Conservation (phyloP, 805 yeast genomes). For the Candida boidinii region DNA sequence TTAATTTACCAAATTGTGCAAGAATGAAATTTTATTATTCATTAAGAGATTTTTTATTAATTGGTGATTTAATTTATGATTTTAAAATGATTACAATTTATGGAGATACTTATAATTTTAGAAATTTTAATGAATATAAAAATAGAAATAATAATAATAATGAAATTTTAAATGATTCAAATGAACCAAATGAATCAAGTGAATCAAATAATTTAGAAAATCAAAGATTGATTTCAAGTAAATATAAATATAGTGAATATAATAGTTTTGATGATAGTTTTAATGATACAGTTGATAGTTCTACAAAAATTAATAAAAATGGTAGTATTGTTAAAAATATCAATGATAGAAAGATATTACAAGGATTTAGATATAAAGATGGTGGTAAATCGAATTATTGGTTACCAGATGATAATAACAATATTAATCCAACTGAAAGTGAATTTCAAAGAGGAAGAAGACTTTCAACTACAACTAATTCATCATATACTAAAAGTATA, state of each 20-base stretch:
- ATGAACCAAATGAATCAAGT: no score
- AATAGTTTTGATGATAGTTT: no score
- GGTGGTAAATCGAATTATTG: slow-evolving; percentile 81
- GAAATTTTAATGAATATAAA: slow-evolving; percentile 75
- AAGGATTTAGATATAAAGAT: slow-evolving; percentile 74
- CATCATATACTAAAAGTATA: no score
- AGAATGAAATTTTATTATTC: slow-evolving; percentile 58
- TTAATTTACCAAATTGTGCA: slow-evolving; percentile 58
- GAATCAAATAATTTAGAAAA: no score
- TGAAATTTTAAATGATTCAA: slow-evolving; percentile 13
- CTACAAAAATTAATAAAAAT: no score
- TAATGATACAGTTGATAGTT: no score
- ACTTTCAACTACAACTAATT: no score
- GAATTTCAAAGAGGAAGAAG: no score
- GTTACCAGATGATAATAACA: slow-evolving; percentile 30
- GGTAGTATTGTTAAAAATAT: slow-evolving; percentile 54
- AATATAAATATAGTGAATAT: no score
- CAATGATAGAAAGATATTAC: slow-evolving; percentile 57
- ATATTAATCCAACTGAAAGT: background rate
- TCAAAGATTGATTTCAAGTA: no score
- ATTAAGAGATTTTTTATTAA: slow-evolving; percentile 65
- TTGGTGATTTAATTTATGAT: slow-evolving; percentile 73
- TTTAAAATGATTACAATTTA: slow-evolving; percentile 57
- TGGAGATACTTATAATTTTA: slow-evolving; percentile 71
- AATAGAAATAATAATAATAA: slow-evolving; percentile 8